Evolutionary conservation across 2,329 filamentous ascomycete species (phyloP).

Genomic region (Penicillium sclerotigenum): DNA sequence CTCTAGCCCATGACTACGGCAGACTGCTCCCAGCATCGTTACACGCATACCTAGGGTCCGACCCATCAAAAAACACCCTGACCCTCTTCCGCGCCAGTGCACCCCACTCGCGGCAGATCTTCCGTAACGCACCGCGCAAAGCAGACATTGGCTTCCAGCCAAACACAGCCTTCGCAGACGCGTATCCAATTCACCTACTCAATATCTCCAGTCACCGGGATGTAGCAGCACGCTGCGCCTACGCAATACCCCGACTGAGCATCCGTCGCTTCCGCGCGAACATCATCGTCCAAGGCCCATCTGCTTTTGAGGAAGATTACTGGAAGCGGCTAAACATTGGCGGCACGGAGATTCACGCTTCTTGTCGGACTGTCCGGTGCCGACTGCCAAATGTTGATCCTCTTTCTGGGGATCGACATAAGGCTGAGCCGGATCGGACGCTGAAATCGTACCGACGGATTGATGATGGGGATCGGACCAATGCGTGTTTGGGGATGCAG

Average conservation of each 20-base stretch:
- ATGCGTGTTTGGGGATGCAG: conserved; percentile 55
- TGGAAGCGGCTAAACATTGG: conserved; percentile 55
- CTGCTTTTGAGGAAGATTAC: conserved; percentile 54
- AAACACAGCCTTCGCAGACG: conserved; percentile 55
- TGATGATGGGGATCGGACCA: conserved; percentile 48
- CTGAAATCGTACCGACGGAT: conserved; percentile 51
- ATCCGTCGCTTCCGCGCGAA: conserved; percentile 58
- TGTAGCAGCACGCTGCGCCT: conserved; percentile 44
- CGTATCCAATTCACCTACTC: conserved; percentile 57
- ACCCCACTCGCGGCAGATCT: conserved; percentile 47
- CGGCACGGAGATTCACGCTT: conserved; percentile 43
- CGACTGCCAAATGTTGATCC: conserved; percentile 59
- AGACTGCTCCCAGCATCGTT: conserved; percentile 48
- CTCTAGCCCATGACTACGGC: conserved; percentile 41
- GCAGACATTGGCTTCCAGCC: conserved; percentile 53
- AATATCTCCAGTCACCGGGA: conserved; percentile 55
- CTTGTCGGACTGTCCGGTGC: conserved; percentile 58
- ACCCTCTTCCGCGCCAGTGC: conserved; percentile 54
- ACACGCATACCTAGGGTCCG: conserved; percentile 44
- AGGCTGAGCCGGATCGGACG: conserved; percentile 48
- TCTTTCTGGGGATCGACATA: conserved; percentile 50
- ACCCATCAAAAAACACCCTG: conserved; percentile 33
- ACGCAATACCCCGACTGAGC: conserved; percentile 44
- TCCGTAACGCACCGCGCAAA: conserved; percentile 53
- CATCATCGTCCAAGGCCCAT: conserved; percentile 53